These are phyloP conservation scores for Blastomyces silverae DNA, from an alignment of 2,329 filamentous ascomycete genomes.

Conservation along the genomic window DNA sequence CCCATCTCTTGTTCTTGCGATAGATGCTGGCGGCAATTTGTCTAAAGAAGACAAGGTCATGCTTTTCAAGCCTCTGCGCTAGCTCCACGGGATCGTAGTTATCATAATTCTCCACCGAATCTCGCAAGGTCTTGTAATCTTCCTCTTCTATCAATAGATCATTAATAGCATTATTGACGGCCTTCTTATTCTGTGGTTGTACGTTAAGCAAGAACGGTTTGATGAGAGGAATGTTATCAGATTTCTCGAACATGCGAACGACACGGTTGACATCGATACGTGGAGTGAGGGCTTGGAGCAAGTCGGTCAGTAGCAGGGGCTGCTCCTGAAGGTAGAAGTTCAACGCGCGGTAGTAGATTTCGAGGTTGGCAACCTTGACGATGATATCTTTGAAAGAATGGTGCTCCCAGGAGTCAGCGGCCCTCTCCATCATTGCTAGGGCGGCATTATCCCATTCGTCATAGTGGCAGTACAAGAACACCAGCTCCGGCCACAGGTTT, in stretches of 20 bases:
- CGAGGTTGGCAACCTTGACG: constrained; percentile 94
- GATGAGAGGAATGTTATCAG: constrained; percentile 94
- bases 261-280: constrained; percentile 97
- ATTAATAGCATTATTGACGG: constrained; percentile 96
- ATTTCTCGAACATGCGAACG: constrained; percentile 98
- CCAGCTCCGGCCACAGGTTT: constrained; percentile 92
- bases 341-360: constrained; percentile 96
- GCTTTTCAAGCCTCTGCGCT: constrained; percentile 87
- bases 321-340: constrained; percentile 98
- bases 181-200: constrained; percentile 94
- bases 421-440: constrained; percentile 94
- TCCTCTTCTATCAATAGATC: constrained; percentile 97
- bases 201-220: constrained; percentile 98
- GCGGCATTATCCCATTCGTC: constrained; percentile 98
- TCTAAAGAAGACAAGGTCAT: constrained; percentile 97
- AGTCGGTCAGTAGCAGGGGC: constrained; percentile 88
- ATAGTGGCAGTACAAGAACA: constrained; percentile 97
- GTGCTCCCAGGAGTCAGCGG: constrained; percentile 97
- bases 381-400: constrained; percentile 99
- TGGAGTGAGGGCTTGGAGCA: constrained; percentile 83
- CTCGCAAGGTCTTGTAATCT: constrained; percentile 95
- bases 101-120: constrained; percentile 98
- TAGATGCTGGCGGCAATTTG: constrained; percentile 98
- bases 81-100: constrained; percentile 96
- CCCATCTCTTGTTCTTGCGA: constrained; percentile 99